Conservation (phyloP, 352 stramenopile genomes). For the Phytophthora melonis region DNA sequence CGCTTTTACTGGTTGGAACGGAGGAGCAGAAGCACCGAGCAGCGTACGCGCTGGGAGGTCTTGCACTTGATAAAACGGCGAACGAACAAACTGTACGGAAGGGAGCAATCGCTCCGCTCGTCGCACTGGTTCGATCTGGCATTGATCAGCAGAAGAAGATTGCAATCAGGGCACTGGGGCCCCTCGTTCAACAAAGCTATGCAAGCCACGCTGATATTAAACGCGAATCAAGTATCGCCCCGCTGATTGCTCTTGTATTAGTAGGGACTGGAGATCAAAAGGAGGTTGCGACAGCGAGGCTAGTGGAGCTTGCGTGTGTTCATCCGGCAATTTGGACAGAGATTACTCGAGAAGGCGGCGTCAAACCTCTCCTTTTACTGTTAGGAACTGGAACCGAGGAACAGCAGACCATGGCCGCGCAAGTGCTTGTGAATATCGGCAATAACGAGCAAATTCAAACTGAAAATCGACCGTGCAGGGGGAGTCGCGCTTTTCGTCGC, state of each 20-base stretch:
- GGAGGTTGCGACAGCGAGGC: too few relatives aligned
- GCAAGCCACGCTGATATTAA: neutral
- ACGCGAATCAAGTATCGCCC: neutral
- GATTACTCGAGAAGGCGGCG: neutral
- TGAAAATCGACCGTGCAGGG: neutral
- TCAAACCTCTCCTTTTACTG: neutral
- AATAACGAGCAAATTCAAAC: neutral
- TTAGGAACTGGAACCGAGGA: neutral
- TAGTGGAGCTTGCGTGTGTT: neutral
- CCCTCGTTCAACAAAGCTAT: too few relatives aligned
- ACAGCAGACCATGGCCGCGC: neutral
- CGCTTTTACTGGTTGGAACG: neutral
- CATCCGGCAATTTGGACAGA: neutral
- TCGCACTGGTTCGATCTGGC: neutral
- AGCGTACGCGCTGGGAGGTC: neutral
- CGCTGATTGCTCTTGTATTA: neutral
- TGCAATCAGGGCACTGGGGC: neutral
- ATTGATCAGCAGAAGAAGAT: neutral
- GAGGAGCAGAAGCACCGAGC: slow-evolving; percentile 8
- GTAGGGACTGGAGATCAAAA: neutral
- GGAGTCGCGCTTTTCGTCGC: neutral
- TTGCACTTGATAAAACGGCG: neutral
- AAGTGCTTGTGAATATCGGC: too few relatives aligned
- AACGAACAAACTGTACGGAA: neutral
- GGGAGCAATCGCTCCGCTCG: neutral